Conservation (phyloP, 768 basidiomycete genomes). For the Xerocomus spinulosus region DNA sequence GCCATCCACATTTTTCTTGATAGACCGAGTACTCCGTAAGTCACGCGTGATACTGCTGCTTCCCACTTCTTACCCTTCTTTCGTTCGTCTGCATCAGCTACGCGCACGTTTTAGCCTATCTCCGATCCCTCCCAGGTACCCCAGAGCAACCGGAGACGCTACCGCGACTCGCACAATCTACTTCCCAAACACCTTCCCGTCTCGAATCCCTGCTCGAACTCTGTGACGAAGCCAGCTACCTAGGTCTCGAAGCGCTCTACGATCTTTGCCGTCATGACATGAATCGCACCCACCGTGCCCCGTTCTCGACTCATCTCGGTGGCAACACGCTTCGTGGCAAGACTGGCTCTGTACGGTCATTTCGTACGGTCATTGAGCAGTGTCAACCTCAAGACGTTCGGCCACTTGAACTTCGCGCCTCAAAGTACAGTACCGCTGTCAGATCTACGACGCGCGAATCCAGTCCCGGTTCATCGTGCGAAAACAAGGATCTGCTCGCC, state of each 20-base stretch:
- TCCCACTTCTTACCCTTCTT: slow-evolving; percentile 2
- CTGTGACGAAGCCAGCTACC: slow-evolving; percentile 72
- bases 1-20: slow-evolving; percentile 74
- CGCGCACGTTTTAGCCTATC: slow-evolving; percentile 62
- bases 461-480: slow-evolving; percentile 5
- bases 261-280: slow-evolving; percentile 68
- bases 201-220: slow-evolving; percentile 69
- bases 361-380: slow-evolving; percentile 57
- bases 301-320: slow-evolving; percentile 26
- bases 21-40: slow-evolving; percentile 75
- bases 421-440: background rate
- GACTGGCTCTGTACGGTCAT: slow-evolving; percentile 53
- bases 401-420: slow-evolving; percentile 5
- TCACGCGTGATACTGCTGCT: slow-evolving; percentile 9
- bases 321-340: slow-evolving; percentile 40
- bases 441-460: slow-evolving; percentile 4
- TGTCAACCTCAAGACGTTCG: slow-evolving; percentile 31
- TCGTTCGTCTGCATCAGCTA: slow-evolving; percentile 45
- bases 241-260: slow-evolving; percentile 62
- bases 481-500: slow-evolving; percentile 8
- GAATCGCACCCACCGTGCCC: slow-evolving; percentile 42
- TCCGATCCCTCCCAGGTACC: slow-evolving; percentile 51
- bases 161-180: slow-evolving; percentile 55
- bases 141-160: slow-evolving; percentile 48
- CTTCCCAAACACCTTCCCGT: slow-evolving; percentile 40